phyloP scores from a whole-genome alignment of 441 rosid genomes.

The Euphorbia schlechtendalii region DNA sequence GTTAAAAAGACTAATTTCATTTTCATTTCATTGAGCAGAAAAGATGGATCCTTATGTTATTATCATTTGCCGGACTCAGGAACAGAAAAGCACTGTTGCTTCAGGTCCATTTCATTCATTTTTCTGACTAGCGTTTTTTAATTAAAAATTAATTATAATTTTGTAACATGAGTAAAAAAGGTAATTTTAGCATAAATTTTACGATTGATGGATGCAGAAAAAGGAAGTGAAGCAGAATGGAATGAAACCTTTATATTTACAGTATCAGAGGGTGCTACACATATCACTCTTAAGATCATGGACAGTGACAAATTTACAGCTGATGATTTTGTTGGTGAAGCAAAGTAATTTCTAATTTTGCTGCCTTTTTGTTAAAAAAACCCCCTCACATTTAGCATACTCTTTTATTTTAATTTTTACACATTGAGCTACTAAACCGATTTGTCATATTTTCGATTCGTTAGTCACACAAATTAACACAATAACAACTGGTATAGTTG shows the following conservation, averaged over 20 bases:
- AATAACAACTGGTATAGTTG: no score
- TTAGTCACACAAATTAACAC: no score
- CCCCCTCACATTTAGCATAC: no score
- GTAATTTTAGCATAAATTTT: no score
- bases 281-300: conserved; percentile 44
- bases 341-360: conserved; percentile 32
- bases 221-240: conserved; percentile 64
- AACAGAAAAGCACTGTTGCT: conserved; percentile 60
- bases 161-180: no score
- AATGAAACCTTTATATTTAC: conserved; percentile 69
- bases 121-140: not conserved
- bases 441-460: no score
- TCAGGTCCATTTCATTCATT: conserved; percentile 30
- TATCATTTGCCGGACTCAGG: conserved; percentile 61
- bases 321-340: conserved; percentile 66
- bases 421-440: no score
- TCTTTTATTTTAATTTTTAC: no score
- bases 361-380: no score
- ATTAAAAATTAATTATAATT: no score
- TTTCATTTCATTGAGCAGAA: conserved; percentile 26
- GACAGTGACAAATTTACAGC: conserved; percentile 41
- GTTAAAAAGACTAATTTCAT: not conserved
- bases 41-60: conserved; percentile 62
- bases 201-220: conserved; percentile 35
- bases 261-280: conserved; percentile 41